Evolutionary conservation across 2,329 filamentous ascomycete species (phyloP).

Genomic region (Knufia fluminis): DNA sequence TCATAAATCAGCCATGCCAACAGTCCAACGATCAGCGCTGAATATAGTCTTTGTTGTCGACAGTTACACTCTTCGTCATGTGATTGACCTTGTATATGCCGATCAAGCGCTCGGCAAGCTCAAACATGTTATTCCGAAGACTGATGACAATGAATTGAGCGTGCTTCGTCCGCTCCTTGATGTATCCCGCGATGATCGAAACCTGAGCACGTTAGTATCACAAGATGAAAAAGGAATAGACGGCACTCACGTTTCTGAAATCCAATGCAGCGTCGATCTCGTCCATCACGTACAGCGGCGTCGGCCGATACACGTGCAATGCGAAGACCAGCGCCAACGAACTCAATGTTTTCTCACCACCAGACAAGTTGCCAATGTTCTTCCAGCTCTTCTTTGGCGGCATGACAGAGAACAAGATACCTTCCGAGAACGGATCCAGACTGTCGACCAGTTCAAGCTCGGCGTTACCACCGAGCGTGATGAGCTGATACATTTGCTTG

Average conservation of each 20-base stretch:
- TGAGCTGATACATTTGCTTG: conserved; percentile 99
- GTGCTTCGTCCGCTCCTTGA: conserved; percentile 98
- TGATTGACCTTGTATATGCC: conserved; percentile 99
- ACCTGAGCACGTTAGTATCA: conserved; percentile 47
- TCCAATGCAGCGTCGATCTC: conserved; percentile 97
- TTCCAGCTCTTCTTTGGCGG: conserved; percentile 99
- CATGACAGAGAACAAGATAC: conserved; percentile 96
- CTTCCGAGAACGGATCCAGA: conserved; percentile 91
- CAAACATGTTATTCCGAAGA: conserved; percentile 98
- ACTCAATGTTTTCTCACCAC: conserved; percentile 94
- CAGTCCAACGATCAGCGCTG: background rate
- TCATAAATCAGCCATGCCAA: background rate
- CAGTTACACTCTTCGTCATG: conserved; percentile 89
- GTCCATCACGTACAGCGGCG: conserved; percentile 97
- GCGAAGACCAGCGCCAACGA: conserved; percentile 95
- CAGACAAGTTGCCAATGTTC: conserved; percentile 91
- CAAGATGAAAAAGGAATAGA: background rate
- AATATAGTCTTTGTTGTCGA: conserved; percentile 71
- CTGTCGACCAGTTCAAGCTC: conserved; percentile 95
- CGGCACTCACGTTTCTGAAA: conserved; percentile 81
- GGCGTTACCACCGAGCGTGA: conserved; percentile 97
- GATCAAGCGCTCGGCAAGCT: conserved; percentile 86
- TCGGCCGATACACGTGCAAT: conserved; percentile 94
- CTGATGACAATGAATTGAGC: conserved; percentile 99
- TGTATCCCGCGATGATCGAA: conserved; percentile 95